These are phyloP conservation scores for Schizophyllum commune DNA, from an alignment of 1,284 basidiomycete genomes.

Conservation along the genomic window DNA sequence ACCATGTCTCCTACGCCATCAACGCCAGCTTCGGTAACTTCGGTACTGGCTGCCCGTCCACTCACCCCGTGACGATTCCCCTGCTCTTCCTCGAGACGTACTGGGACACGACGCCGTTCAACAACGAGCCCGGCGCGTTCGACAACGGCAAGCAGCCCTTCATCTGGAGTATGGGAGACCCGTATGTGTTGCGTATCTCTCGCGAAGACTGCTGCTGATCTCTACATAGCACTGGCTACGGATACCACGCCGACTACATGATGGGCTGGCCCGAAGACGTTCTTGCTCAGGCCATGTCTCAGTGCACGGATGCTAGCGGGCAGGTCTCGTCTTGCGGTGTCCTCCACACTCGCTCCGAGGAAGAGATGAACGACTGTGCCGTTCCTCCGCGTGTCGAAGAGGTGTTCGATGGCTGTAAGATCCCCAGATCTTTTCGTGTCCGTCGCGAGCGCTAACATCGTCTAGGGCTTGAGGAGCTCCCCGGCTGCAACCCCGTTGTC, in stretches of 20 bases:
- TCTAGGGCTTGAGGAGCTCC: slow-evolving; percentile 13
- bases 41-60: slow-evolving; percentile 34
- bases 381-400: slow-evolving; percentile 11
- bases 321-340: slow-evolving; percentile 3
- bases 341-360: slow-evolving; percentile 9
- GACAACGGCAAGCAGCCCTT: slow-evolving; percentile 36
- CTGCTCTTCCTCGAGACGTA: slow-evolving; percentile 41
- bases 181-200: too few species aligned
- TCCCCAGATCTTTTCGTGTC: neutral
- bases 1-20: slow-evolving; percentile 37
- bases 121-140: slow-evolving; percentile 25
- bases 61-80: slow-evolving; percentile 32
- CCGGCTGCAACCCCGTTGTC: slow-evolving; percentile 15
- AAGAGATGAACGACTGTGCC: slow-evolving; percentile 14
- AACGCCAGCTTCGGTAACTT: slow-evolving; percentile 32
- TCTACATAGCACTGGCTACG: slow-evolving; percentile 36
- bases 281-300: slow-evolving; percentile 33
- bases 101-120: slow-evolving; percentile 27
- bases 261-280: slow-evolving; percentile 43
- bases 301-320: slow-evolving; percentile 11
- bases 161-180: slow-evolving; percentile 36
- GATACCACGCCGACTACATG: slow-evolving; percentile 44
- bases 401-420: slow-evolving; percentile 13
- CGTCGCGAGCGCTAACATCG: neutral
- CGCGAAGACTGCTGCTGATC: too few species aligned